phyloP scores from a whole-genome alignment of 495 filamentous ascomycete species.

The Penicillium canariense region DNA sequence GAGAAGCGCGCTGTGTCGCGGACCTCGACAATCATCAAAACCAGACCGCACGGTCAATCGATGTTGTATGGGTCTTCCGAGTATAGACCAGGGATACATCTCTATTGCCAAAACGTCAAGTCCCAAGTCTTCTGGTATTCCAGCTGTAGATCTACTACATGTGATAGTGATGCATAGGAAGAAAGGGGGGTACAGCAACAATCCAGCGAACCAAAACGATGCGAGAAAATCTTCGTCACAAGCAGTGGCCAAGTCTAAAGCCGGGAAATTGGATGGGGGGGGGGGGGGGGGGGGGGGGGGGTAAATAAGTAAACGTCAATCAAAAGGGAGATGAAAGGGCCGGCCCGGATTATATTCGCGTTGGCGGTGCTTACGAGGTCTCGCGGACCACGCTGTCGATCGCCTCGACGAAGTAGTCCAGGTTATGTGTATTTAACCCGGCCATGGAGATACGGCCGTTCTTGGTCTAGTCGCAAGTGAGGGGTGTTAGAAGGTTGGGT shows the following conservation, averaged over 20 bases:
- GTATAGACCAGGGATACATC: not conserved
- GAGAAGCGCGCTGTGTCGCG: too few species aligned
- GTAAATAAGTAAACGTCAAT: too few species aligned
- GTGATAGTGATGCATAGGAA: conserved; percentile 6
- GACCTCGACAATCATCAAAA: too few species aligned
- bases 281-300: too few species aligned
- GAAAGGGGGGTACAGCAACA: not conserved
- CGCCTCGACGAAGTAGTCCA: conserved; percentile 88
- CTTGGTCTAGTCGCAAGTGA: conserved; percentile 60
- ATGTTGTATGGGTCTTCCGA: not conserved
- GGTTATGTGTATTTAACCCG: conserved; percentile 84
- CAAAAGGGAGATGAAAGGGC: conserved; percentile 4
- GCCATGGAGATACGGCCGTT: conserved; percentile 98
- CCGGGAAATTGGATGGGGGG: conserved; percentile 1
- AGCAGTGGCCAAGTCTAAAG: not conserved
- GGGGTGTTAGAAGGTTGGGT: not conserved
- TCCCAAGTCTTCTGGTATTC: conserved; percentile 1
- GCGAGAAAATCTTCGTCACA: not conserved
- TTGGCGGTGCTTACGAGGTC: conserved; percentile 26
- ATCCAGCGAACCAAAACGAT: not conserved
- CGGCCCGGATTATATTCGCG: conserved; percentile 1
- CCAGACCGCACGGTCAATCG: too few species aligned
- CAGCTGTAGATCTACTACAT: conserved; percentile 16
- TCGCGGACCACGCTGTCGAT: conserved; percentile 83
- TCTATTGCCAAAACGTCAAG: not conserved